These are phyloP conservation scores for Striga hermonthica DNA, from an alignment of 305 asterid species.

Conservation along the genomic window DNA sequence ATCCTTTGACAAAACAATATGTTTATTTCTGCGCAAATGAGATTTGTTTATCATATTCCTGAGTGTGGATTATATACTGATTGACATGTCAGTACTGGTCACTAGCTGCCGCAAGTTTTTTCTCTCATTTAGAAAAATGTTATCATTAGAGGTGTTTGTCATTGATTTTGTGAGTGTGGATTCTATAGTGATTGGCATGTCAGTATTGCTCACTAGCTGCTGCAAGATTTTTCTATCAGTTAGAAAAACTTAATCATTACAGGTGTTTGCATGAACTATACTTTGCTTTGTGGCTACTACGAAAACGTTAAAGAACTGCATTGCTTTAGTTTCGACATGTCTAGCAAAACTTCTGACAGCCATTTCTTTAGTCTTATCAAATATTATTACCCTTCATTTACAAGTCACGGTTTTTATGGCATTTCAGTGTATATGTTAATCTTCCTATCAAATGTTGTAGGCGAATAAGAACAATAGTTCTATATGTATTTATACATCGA, in stretches of 20 bases:
- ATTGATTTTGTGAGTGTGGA: no score
- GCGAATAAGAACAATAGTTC: not conserved
- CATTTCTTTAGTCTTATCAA: not conserved
- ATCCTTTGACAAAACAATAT: constrained; percentile 1
- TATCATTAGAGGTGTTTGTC: not conserved
- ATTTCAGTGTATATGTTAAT: not conserved
- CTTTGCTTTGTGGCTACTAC: not conserved
- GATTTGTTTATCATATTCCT: not conserved
- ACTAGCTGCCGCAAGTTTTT: not conserved
- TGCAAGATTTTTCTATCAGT: not conserved
- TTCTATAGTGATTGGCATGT: no score
- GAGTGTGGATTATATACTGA: constrained; percentile 15
- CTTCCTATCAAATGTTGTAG: constrained; percentile 1
- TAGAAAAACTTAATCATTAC: no score
- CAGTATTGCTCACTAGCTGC: constrained; percentile 7
- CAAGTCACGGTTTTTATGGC: not conserved
- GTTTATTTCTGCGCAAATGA: not conserved
- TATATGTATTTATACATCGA: no score
- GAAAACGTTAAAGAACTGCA: not conserved
- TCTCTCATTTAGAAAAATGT: not conserved
- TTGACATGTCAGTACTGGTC: not conserved
- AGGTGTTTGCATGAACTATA: not conserved
- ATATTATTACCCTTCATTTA: not conserved
- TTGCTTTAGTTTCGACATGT: not conserved
- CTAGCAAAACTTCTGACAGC: not conserved